Base-by-base conservation (phyloP, 139 green algal species). In the Micromonas pusilla region DNA sequence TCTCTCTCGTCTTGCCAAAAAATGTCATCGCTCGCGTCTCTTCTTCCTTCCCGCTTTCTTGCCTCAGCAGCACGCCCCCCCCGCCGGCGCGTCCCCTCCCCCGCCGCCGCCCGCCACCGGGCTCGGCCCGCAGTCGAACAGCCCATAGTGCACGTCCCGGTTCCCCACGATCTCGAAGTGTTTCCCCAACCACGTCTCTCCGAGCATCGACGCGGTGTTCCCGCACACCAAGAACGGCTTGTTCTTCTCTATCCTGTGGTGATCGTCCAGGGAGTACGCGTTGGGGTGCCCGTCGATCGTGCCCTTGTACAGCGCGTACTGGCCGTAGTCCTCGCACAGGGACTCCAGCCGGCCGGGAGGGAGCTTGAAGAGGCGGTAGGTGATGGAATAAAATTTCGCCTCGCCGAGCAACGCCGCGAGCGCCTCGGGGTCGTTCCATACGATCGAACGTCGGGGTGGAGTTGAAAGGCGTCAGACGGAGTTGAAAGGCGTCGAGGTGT, bases 311-410 rank as follows among this genome's bases (percentile, higher is more conserved):
- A 36, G 63, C 28, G 78, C 83, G 57, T 74, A 60, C 65, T 86
- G 82, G 0, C 91, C 91, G 83, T 97, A 97, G 78, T 97, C 92
- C 73, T 98, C 91, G 75, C 88, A 93, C 38, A 87, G 66, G 37
- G 85, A 83, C 83, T 98, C 93, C 30, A 97, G 82, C 54, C 83
- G 71, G 2, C 83, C 91, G 1, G 53, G 36, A 1, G 82, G 79
- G 63, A 97, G 80, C 88, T 99, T 99, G 90, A 99, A 97, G 32
- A 98, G 84, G 32, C 91, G 87, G 81, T 96, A 97, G 6, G 95
- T 99, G 80, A 98, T 91, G 77, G 83, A 92, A 84, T 85, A 94
- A 89, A 98, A 99, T 16, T 68, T 85, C 0, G 94, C 91, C 9
- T 96, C 87, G 0, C 95, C 95, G 16, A 94, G 60, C 62, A 96